phyloP scores from a whole-genome alignment of 225 moss, liverwort and hornwort species.

The Physcomitrellopsis africana region DNA sequence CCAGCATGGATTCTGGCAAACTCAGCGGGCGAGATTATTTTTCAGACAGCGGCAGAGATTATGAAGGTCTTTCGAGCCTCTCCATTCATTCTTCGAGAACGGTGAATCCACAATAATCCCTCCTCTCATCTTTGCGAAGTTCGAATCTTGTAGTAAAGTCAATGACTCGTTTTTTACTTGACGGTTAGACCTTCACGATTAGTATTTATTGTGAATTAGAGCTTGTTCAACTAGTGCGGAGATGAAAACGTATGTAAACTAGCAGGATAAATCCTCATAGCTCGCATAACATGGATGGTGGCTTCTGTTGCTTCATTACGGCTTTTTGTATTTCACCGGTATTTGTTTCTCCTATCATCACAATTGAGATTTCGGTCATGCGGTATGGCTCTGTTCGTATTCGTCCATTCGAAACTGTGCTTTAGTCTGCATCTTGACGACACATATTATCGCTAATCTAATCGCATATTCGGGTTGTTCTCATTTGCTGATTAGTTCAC shows the following conservation, averaged over 20 bases:
- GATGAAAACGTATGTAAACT: background rate
- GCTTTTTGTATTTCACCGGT: background rate
- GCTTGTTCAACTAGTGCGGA: background rate
- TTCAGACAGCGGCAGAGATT: conserved; percentile 27
- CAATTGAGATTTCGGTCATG: background rate
- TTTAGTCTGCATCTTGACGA: background rate
- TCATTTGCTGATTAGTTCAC: background rate
- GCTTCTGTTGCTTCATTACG: background rate
- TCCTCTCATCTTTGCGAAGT: conserved; percentile 1
- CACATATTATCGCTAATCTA: background rate
- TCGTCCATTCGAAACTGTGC: background rate
- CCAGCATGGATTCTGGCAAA: conserved; percentile 17
- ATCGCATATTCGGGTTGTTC: background rate
- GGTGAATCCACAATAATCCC: conserved; percentile 19
- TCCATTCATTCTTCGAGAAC: conserved; percentile 30
- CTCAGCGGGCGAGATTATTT: conserved; percentile 28
- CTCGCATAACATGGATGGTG: background rate
- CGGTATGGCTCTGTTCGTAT: background rate
- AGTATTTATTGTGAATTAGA: background rate
- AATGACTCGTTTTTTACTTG: background rate
- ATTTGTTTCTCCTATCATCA: background rate
- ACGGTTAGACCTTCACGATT: background rate
- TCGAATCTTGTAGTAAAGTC: background rate
- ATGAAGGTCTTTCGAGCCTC: conserved; percentile 24
- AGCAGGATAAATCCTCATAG: background rate